Evolutionary conservation across 2,329 filamentous ascomycete genomes (phyloP), one percentile per base, ranked within the genome.

Genomic region (Ceratocystis papillata): DNA sequence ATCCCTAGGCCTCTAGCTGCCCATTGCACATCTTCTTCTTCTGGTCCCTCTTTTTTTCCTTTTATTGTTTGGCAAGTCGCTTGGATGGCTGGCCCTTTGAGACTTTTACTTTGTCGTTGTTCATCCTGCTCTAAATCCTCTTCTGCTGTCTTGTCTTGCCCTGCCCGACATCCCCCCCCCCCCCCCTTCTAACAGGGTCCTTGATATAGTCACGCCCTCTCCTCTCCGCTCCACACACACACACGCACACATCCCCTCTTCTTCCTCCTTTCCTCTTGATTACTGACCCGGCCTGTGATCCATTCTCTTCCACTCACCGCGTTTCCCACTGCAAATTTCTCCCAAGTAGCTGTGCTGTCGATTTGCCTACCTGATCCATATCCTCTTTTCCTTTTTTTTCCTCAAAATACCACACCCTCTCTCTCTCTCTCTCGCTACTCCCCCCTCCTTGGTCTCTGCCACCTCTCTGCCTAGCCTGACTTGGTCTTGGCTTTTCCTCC

Each of bases 221-320:
- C 7, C 46, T 50, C 10, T 41, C 12, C 37, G 37, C 37, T 41
- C 37, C 37, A 41, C 37, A 41, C 37, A 41, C 37, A 41, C 37
- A 50, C n/a, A 20, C 46, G 7, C 46, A 20, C 46, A 20, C 20
- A 10, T 20, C 17, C 46, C 37, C 37, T 41, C 37, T 41, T 12
- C 37, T 50, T 22, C 22, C 46, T 50, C 15, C 22, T 4, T 50
- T 50, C n/a, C 46, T 41, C 10, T 41, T 41, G 10, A 12, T 41
- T 59, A 33, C 55, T 59, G 22, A 33, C 10, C 10, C 28, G 25
- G 30, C n/a, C n/a, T 22, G 12, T 62, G 15, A 37, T 59, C 22
- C 12, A 59, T n/a, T 50, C 46, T 50, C 46, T 50, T 50, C 46
- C 20, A 50, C 46, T 50, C 46, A 30, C 55, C 55, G 55, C 55